Base-by-base conservation (phyloP, 768 basidiomycete species). In the Kwoniella sp. region DNA sequence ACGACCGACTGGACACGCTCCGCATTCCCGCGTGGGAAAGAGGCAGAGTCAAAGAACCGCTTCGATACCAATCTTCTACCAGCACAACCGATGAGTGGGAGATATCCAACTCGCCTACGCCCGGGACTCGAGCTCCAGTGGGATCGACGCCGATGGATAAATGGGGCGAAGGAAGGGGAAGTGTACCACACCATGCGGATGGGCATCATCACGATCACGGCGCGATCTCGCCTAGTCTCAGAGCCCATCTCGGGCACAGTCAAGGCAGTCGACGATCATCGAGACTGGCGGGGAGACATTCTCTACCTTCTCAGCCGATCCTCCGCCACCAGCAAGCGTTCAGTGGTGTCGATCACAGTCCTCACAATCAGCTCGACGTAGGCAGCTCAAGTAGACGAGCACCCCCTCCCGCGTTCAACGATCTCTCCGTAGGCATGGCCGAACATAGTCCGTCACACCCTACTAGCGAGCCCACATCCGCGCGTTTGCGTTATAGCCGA, bases 11-110 rank as follows among this genome's bases (percentile, higher is more conserved):
- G 41, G 77, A 76, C 45, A 34, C 20, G 17, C 59, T 70, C 13
- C 45, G 67, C 34, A 29, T 54, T 26, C 72, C 73, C 12, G 41
- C 59, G 13, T 77, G 76, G 76, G 64, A 75, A 41, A 45, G 60
- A 31, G 38, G 23, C 22, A 11, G 11, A 11, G 23, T 7, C 11
- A 51, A 51, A 28, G 11, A 3, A 45, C 41, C 41, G 41, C 8
- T 45, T 17, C 50, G 23, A 25, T 25, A 25, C 23, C 50, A 51
- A 28, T 51, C 50, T 8, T 23, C 50, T 11, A 2, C 17, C 23
- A 28, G 26, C 11, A 28, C 50, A 23, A 28, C 50, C 23, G 50
- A 51, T 17, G 50, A 51, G 20, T 51, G 50, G 50, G 50, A 51
- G 2, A 51, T 51, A 17, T 23, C 50, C 15, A 23, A 51, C 50